Conservation (phyloP, 2,329 filamentous ascomycete species). For the Ascochyta lentis region DNA sequence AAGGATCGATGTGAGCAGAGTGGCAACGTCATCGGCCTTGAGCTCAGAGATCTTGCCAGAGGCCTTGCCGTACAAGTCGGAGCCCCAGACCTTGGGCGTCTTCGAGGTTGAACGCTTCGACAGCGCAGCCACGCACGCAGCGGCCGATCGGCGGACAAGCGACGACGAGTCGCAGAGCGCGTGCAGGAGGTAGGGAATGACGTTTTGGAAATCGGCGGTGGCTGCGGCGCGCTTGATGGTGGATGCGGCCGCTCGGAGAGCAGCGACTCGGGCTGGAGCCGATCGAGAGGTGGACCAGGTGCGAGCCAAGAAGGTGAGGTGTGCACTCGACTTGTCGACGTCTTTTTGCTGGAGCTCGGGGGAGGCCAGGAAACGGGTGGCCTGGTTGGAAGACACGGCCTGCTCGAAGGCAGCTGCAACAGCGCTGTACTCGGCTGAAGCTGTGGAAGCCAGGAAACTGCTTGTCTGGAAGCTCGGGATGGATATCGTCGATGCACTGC, state of each 20-base stretch:
- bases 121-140: conserved; percentile 62
- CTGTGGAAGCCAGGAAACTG: conserved; percentile 35
- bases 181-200: conserved; percentile 81
- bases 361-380: conserved; percentile 58
- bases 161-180: conserved; percentile 78
- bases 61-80: conserved; percentile 65
- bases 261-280: conserved; percentile 70
- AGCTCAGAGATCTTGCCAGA: conserved; percentile 60
- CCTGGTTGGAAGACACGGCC: conserved; percentile 31
- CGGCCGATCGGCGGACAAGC: conserved; percentile 77
- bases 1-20: conserved; percentile 70
- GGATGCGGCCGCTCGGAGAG: conserved; percentile 64
- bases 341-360: conserved; percentile 62
- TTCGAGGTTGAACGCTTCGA: conserved; percentile 24
- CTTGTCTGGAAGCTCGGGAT: conserved; percentile 35
- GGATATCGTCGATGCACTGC: conserved; percentile 20
- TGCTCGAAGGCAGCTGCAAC: conserved; percentile 37
- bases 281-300: conserved; percentile 77
- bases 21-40: conserved; percentile 64
- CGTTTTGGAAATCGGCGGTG: conserved; percentile 72
- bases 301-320: conserved; percentile 76
- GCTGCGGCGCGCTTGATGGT: conserved; percentile 43
- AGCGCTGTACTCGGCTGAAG: conserved; percentile 39
- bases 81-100: conserved; percentile 31
- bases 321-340: conserved; percentile 68